phyloP scores from a whole-genome alignment of 176 grass and related monocot species.

The Carex kokanica region DNA sequence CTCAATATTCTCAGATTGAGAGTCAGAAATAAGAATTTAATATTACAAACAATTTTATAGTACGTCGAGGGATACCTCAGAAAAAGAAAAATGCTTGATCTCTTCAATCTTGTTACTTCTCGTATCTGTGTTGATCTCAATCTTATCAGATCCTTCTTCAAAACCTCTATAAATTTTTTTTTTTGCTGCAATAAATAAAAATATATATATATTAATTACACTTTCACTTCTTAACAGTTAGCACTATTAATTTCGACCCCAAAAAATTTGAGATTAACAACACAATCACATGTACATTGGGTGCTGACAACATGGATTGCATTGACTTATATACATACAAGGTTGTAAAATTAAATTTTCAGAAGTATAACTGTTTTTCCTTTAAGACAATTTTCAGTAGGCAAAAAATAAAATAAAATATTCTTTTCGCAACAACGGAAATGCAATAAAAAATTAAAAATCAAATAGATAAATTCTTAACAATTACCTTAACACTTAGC shows the following conservation, averaged over 20 bases:
- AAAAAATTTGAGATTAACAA: too few species aligned
- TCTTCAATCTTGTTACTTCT: slow-evolving; percentile 75
- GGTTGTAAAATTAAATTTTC: too few species aligned
- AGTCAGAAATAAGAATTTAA: not conserved
- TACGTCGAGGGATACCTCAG: slow-evolving; percentile 44
- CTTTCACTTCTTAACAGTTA: too few species aligned
- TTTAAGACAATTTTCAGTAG: too few species aligned
- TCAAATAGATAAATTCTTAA: slow-evolving; percentile 6
- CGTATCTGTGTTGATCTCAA: slow-evolving; percentile 82
- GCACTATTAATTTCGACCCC: too few species aligned
- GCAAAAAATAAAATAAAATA: not conserved
- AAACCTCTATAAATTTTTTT: slow-evolving; percentile 75
- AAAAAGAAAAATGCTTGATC: slow-evolving; percentile 58
- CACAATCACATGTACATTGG: too few species aligned
- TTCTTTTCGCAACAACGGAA: not conserved
- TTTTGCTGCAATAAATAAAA: too few species aligned
- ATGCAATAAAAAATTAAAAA: not conserved
- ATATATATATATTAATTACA: too few species aligned
- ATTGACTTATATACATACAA: too few species aligned
- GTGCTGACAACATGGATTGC: too few species aligned
- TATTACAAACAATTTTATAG: not conserved
- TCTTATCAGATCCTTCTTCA: slow-evolving; percentile 62
- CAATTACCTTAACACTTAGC: slow-evolving; percentile 62
- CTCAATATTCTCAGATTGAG: not conserved
- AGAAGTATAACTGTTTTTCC: too few species aligned